phyloP scores from a whole-genome alignment of 1,139 yeast genomes.

The Debaryomycetaceae sp. region DNA sequence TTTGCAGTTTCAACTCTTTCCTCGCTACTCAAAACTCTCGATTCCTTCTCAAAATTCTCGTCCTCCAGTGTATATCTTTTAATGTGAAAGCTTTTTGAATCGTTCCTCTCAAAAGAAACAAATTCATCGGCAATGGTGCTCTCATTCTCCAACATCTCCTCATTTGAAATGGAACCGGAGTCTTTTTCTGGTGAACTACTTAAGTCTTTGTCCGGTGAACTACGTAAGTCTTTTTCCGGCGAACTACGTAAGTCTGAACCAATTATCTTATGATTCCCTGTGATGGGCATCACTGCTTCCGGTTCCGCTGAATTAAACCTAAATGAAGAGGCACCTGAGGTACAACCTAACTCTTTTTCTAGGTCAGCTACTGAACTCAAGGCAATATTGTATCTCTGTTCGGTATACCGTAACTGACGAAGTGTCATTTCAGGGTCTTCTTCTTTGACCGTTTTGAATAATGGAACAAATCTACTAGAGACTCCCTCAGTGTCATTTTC shows the following conservation, averaged over 20 bases:
- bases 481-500: neutral
- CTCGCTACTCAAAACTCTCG: too few relatives aligned
- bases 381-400: conserved; percentile 28
- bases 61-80: too few relatives aligned
- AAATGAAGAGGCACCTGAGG: neutral
- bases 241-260: neutral
- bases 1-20: too few relatives aligned
- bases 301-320: neutral
- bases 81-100: too few relatives aligned
- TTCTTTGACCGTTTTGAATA: conserved; percentile 28
- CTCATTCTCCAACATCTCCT: too few relatives aligned
- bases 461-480: conserved; percentile 12
- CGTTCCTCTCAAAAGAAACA: too few relatives aligned
- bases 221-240: neutral
- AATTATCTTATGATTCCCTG: conserved; percentile 1
- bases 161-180: too few relatives aligned
- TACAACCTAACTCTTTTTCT: conserved; percentile 15
- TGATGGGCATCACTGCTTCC: neutral
- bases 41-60: too few relatives aligned
- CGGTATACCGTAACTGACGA: conserved; percentile 27
- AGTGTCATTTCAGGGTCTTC: conserved; percentile 32
- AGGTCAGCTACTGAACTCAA: conserved; percentile 29
- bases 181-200: too few relatives aligned
- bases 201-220: too few relatives aligned
- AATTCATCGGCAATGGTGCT: too few relatives aligned